Evolutionary conservation across 805 yeast species (phyloP).

Genomic region (Kregervanrija fluxuum): DNA sequence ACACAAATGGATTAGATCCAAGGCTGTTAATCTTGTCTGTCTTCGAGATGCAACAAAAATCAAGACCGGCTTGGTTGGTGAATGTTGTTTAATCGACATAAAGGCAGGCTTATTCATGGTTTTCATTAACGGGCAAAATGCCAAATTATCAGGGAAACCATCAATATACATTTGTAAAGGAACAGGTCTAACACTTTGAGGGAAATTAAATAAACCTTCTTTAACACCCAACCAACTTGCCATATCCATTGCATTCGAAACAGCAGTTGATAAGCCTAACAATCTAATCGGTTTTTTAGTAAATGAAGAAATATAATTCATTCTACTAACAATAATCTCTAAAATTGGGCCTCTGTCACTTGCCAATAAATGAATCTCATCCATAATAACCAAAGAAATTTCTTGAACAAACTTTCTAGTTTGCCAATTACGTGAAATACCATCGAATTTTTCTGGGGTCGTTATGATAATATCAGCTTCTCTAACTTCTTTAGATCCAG

Average conservation of each 20-base stretch:
- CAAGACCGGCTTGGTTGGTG: constrained; percentile 76
- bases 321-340: constrained; percentile 84
- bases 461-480: constrained; percentile 73
- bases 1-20: constrained; percentile 70
- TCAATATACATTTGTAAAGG: constrained; percentile 83
- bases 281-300: constrained; percentile 57
- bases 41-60: constrained; percentile 82
- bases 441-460: constrained; percentile 84
- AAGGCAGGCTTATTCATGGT: constrained; percentile 87
- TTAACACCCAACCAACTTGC: constrained; percentile 77
- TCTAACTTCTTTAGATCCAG: constrained; percentile 58
- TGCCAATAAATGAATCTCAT: constrained; percentile 76
- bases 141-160: constrained; percentile 76
- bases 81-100: constrained; percentile 86
- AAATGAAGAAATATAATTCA: constrained; percentile 62
- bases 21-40: constrained; percentile 74
- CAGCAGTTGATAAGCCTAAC: constrained; percentile 80
- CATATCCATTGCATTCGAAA: constrained; percentile 78
- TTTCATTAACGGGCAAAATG: constrained; percentile 80
- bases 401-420: constrained; percentile 68
- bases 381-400: constrained; percentile 74
- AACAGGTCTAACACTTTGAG: constrained; percentile 77
- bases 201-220: constrained; percentile 72
- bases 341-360: constrained; percentile 83
- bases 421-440: constrained; percentile 83